A percentile compares a stretch with the other conserved stretches of the same genome.
Evolutionary conservation across 129 eudicot genomes (phyloP).

Genomic region (Flaveria bidentis): DNA sequence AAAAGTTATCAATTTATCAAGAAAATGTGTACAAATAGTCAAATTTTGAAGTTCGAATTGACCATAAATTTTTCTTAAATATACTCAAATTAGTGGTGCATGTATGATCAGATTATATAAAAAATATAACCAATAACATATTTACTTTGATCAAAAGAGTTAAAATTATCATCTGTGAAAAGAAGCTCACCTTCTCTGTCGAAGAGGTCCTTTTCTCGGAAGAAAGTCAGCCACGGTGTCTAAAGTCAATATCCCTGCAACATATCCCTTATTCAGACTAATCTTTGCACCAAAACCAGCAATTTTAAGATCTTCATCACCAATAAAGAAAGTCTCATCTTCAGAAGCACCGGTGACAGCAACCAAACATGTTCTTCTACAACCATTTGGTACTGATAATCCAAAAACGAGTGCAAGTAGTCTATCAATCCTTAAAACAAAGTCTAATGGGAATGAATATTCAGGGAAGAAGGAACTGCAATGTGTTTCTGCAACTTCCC

Average conservation of each 20-base stretch:
- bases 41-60: not conserved
- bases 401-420: conserved; percentile 83
- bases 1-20: not conserved
- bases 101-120: not conserved
- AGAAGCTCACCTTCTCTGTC: conserved; percentile 74
- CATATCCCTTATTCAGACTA: conserved; percentile 76
- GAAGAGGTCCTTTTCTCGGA: conserved; percentile 95
- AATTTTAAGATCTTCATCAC: conserved; percentile 74
- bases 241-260: conserved; percentile 90
- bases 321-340: conserved; percentile 56
- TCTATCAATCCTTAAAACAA: conserved; percentile 78
- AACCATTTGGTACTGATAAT: conserved; percentile 80
- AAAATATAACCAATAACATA: not conserved
- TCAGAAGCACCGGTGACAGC: conserved; percentile 71
- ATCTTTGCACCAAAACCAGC: conserved; percentile 80
- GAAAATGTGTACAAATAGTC: not conserved
- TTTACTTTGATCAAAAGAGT: conserved; percentile 10
- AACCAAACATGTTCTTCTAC: conserved; percentile 91
- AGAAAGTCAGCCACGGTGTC: conserved; percentile 96
- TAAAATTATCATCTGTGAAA: not conserved
- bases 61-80: not conserved
- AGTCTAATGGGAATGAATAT: conserved; percentile 83
- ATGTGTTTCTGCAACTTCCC: conserved; percentile 99
- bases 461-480: conserved; percentile 99
- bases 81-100: too few species aligned